phyloP scores from a whole-genome alignment of 441 rosid species.

The Aleurites moluccanus region DNA sequence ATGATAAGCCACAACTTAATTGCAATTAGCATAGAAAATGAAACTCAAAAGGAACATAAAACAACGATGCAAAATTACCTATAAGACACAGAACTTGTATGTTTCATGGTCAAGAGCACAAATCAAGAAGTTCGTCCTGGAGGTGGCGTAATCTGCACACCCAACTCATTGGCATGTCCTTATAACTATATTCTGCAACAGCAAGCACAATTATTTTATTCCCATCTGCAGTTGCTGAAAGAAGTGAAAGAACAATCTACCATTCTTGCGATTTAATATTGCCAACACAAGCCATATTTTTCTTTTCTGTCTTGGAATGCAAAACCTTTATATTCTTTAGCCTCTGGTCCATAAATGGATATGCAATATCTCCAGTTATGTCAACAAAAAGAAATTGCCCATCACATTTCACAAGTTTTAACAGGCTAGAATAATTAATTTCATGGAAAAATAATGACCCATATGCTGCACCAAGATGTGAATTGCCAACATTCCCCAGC shows the following conservation, averaged over 20 bases:
- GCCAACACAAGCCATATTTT: conserved; percentile 48
- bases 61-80: conserved; percentile 45
- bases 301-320: conserved; percentile 42
- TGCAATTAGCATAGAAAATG: conserved; percentile 5
- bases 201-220: conserved; percentile 74
- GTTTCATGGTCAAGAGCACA: conserved; percentile 91
- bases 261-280: conserved; percentile 32
- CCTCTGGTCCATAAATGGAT: conserved; percentile 29
- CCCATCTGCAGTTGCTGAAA: conserved; percentile 58
- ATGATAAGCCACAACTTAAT: not conserved
- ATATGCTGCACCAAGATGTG: conserved; percentile 65
- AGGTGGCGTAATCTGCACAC: conserved; percentile 79
- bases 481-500: conserved; percentile 78
- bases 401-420: conserved; percentile 64
- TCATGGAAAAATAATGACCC: conserved; percentile 56
- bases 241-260: conserved; percentile 51
- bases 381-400: conserved; percentile 45
- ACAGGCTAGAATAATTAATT: conserved; percentile 39
- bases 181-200: conserved; percentile 87
- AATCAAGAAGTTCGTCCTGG: conserved; percentile 61
- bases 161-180: conserved; percentile 98
- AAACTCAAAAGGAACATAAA: conserved; percentile 6
- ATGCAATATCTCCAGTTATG: conserved; percentile 28
- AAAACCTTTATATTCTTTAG: conserved; percentile 34
- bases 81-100: conserved; percentile 64